These are phyloP conservation scores for Ganoderma lucidum DNA, from an alignment of 1,284 basidiomycete species.

Conservation along the genomic window DNA sequence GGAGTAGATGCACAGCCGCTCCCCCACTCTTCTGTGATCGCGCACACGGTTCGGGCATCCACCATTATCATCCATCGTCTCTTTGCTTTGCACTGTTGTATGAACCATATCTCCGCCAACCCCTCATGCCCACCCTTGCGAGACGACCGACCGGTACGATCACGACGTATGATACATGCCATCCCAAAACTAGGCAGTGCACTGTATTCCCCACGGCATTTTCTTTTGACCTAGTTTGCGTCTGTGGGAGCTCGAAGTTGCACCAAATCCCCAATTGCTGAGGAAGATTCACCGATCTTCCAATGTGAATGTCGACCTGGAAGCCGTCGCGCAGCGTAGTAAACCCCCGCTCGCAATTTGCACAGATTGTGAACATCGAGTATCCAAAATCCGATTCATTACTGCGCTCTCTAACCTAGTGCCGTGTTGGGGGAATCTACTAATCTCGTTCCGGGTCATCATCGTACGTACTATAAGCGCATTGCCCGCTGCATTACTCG, in stretches of 20 bases:
- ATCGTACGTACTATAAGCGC: conserved; percentile 14
- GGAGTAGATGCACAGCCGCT: conserved; percentile 45
- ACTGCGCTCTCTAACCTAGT: conserved; percentile 31
- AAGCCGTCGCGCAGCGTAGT: too few species aligned
- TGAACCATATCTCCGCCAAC: conserved; percentile 18
- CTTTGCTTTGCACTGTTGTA: conserved; percentile 26
- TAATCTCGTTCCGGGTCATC: conserved; percentile 14
- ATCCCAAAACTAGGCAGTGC: conserved; percentile 37
- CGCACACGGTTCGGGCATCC: conserved; percentile 18
- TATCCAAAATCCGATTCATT: conserved; percentile 21
- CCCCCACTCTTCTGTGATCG: conserved; percentile 13
- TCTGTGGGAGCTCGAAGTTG: background rate
- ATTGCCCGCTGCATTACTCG: conserved; percentile 5
- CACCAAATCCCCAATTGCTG: too few species aligned
- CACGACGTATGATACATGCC: conserved; percentile 38
- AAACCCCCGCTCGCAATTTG: too few species aligned
- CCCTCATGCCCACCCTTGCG: conserved; percentile 17
- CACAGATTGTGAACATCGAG: background rate
- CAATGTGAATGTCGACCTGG: too few species aligned
- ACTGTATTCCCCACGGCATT: conserved; percentile 32
- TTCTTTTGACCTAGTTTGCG: conserved; percentile 9
- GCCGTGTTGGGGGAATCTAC: conserved; percentile 17
- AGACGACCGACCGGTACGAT: conserved; percentile 25
- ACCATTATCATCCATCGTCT: conserved; percentile 5
- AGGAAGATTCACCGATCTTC: too few species aligned